Evolutionary conservation across 768 basidiomycete species (phyloP).

Genomic region (Collybia nuda): DNA sequence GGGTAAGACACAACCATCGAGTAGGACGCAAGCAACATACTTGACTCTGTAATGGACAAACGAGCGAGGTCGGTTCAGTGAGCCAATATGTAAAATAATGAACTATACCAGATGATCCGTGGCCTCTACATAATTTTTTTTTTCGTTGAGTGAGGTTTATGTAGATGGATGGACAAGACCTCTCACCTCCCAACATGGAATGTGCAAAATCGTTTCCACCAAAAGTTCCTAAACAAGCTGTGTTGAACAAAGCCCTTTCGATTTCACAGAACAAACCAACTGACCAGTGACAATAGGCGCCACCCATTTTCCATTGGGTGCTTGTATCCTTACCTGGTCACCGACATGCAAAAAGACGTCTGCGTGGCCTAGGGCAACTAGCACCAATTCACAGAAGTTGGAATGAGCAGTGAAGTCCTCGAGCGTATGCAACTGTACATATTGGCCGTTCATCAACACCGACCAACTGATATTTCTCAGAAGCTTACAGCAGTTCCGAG

Average conservation of each 20-base stretch:
- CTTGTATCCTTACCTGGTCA: constrained; percentile 69
- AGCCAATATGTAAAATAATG: not conserved
- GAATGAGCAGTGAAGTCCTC: constrained; percentile 91
- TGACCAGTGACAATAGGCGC: constrained; percentile 80
- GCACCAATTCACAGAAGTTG: constrained; percentile 85
- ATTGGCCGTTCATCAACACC: not conserved
- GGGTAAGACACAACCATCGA: too few species aligned
- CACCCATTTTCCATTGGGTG: constrained; percentile 73
- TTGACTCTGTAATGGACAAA: constrained; percentile 26
- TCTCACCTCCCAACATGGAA: constrained; percentile 70
- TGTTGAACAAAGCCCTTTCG: not conserved
- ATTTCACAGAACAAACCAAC: not conserved
- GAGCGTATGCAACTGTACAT: constrained; percentile 73
- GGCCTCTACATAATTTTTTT: too few species aligned
- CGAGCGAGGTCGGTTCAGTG: too few species aligned
- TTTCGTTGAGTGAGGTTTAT: not conserved
- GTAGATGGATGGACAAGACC: not conserved
- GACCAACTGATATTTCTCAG: constrained; percentile 19
- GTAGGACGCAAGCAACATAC: constrained; percentile 13
- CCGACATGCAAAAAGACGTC: constrained; percentile 90
- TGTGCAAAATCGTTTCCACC: constrained; percentile 79
- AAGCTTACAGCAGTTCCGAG: constrained; percentile 61
- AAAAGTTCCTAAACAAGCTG: constrained; percentile 55
- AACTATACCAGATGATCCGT: constrained; percentile 57
- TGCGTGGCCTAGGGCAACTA: constrained; percentile 70